Evolutionary conservation across 108 stramenopile species (phyloP).

Genomic region (Fragilaria crotonensis): DNA sequence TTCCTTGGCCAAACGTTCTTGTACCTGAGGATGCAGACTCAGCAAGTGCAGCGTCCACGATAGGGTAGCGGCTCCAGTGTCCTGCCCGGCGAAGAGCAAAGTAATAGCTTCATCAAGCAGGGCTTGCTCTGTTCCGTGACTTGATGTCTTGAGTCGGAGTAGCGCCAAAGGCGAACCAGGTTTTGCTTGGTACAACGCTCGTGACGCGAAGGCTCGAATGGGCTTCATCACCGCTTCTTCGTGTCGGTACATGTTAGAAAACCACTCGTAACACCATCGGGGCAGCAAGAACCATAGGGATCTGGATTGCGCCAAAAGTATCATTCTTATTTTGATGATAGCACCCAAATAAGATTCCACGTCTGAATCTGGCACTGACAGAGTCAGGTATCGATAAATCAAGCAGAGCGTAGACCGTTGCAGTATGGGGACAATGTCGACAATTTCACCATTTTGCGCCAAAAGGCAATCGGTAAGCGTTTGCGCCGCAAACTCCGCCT

Average conservation of each 20-base stretch:
- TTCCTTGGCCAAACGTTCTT: slow-evolving; percentile 51
- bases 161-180: slow-evolving; percentile 51
- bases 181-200: slow-evolving; percentile 54
- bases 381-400: slow-evolving; percentile 54
- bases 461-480: slow-evolving; percentile 22
- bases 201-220: slow-evolving; percentile 66
- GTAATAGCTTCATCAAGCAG: slow-evolving; percentile 86
- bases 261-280: slow-evolving; percentile 68
- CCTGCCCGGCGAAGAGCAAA: slow-evolving; percentile 90
- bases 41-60: slow-evolving; percentile 90
- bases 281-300: slow-evolving; percentile 86
- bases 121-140: slow-evolving; percentile 27
- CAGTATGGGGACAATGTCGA: slow-evolving; percentile 66
- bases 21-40: slow-evolving; percentile 62
- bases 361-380: slow-evolving; percentile 7
- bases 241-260: slow-evolving; percentile 70
- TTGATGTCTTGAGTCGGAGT: slow-evolving; percentile 27
- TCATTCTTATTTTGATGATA: slow-evolving; percentile 85
- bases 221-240: slow-evolving; percentile 75
- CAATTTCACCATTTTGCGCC: neutral
- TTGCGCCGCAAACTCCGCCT: slow-evolving; percentile 59
- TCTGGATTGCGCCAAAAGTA: slow-evolving; percentile 84
- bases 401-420: slow-evolving; percentile 69
- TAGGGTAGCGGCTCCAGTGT: slow-evolving; percentile 89
- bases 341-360: slow-evolving; percentile 65